A percentile compares a stretch with the other conserved stretches of the same genome.
Evolutionary conservation across 78 protist genomes (phyloP).

Genomic region (Monosiga brevicollis): DNA sequence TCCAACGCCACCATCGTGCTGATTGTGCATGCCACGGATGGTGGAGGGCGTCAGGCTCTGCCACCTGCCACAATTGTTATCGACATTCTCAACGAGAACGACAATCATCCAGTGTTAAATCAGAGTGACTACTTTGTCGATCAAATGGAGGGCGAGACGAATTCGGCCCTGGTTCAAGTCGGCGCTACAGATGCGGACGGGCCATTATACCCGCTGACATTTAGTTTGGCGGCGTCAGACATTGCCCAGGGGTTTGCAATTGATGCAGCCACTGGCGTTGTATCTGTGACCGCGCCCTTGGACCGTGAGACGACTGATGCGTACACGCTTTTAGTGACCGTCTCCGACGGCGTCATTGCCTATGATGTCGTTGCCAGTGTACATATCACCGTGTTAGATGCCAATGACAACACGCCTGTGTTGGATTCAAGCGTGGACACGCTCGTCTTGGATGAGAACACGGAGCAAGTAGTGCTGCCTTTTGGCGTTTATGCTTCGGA

Average conservation of each 20-base stretch:
- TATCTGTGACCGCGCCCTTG: not conserved
- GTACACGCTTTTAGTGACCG: not conserved
- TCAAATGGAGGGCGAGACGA: no score
- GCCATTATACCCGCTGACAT: no score
- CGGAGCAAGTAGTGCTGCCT: no score
- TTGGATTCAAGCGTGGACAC: not conserved
- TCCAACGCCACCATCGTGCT: not conserved
- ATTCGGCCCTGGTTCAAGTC: no score
- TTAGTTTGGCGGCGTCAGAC: no score
- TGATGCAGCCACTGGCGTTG: not conserved
- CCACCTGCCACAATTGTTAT: no score
- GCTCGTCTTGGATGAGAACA: not conserved
- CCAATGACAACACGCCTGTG: not conserved
- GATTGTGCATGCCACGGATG: not conserved
- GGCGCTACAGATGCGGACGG: no score
- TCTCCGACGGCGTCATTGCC: not conserved
- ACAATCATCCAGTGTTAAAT: no score
- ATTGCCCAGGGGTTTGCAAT: no score
- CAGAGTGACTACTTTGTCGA: no score
- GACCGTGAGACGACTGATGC: not conserved
- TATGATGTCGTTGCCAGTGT: not conserved
- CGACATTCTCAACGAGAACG: not conserved
- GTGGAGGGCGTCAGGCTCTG: no score
- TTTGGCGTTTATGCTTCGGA: no score
- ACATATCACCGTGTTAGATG: not conserved